A percentile compares a stretch with the other conserved stretches of the same genome.
Evolutionary conservation across 345 rosid genomes (phyloP).

Genomic region (Lepidium didymum): DNA sequence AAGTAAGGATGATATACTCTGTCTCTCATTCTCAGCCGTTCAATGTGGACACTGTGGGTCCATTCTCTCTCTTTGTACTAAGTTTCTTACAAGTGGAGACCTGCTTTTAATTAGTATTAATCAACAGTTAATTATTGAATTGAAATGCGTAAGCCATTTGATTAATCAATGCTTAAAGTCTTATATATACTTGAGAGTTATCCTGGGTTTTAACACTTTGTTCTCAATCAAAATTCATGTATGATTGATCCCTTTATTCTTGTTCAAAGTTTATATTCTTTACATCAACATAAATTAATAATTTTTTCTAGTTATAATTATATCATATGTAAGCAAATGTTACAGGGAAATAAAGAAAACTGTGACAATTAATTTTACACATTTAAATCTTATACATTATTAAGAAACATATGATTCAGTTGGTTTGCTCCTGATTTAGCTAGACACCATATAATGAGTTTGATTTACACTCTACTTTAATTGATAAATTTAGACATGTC

Average conservation of each 20-base stretch:
- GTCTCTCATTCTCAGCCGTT: conserved; percentile 18
- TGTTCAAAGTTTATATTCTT: background rate
- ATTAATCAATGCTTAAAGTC: background rate
- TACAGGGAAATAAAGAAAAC: background rate
- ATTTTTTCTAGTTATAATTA: background rate
- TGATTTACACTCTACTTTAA: too few relatives aligned
- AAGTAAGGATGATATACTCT: conserved; percentile 1
- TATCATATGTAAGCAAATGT: background rate
- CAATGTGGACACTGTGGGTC: conserved; percentile 9
- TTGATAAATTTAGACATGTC: too few relatives aligned
- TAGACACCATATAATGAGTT: too few relatives aligned
- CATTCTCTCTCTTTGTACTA: conserved; percentile 14
- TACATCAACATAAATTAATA: background rate
- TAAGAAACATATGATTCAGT: too few relatives aligned
- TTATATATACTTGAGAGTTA: conserved; percentile 9
- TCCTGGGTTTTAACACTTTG: background rate
- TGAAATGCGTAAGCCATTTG: background rate
- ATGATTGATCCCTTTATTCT: background rate
- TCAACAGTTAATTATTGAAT: background rate
- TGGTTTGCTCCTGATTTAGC: too few relatives aligned
- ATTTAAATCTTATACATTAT: too few relatives aligned
- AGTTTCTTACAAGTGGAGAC: conserved; percentile 26
- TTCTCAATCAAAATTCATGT: conserved; percentile 1
- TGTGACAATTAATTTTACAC: too few relatives aligned
- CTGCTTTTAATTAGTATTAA: conserved; percentile 8